phyloP scores from a whole-genome alignment of 148 eudicot species.

The Vaccinium macrocarpon region DNA sequence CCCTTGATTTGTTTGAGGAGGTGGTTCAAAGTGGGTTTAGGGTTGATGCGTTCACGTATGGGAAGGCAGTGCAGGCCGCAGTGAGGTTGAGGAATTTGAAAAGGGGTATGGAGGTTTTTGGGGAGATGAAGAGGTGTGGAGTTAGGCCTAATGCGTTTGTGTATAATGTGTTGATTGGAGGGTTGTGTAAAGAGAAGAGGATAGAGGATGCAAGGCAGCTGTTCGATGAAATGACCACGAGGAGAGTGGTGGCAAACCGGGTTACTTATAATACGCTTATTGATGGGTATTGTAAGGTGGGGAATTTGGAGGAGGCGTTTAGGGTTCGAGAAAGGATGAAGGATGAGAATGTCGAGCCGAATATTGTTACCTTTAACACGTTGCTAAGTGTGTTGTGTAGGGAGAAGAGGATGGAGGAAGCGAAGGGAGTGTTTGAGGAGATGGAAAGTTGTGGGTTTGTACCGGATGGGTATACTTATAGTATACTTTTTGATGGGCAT shows the following conservation, averaged over 20 bases:
- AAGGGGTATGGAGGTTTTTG: constrained; percentile 47
- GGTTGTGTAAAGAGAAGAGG: constrained; percentile 67
- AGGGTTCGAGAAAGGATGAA: constrained; percentile 62
- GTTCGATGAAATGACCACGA: constrained; percentile 69
- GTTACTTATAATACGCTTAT: constrained; percentile 73
- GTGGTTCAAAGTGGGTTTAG: constrained; percentile 38
- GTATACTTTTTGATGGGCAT: constrained; percentile 65
- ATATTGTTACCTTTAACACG: constrained; percentile 63
- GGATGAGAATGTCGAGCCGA: constrained; percentile 40
- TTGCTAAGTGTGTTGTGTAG: constrained; percentile 70
- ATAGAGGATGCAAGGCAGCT: constrained; percentile 50
- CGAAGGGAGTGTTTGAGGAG: constrained; percentile 49
- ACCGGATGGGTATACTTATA: constrained; percentile 73
- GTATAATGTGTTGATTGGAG: constrained; percentile 79
- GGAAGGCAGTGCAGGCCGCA: constrained; percentile 69
- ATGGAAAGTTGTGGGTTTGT: constrained; percentile 53
- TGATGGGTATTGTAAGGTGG: constrained; percentile 82
- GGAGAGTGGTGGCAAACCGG: constrained; percentile 41
- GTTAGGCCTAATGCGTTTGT: constrained; percentile 53
- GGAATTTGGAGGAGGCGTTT: constrained; percentile 62
- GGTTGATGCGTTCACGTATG: constrained; percentile 55
- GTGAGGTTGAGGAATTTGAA: constrained; percentile 64
- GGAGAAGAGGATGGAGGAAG: constrained; percentile 57
- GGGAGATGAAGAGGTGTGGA: constrained; percentile 38
- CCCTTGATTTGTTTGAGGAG: constrained; percentile 41